Evolutionary conservation across 2,329 filamentous ascomycete species (phyloP), one percentile per base, ranked within the genome.

Genomic region (Cadophora gregata): DNA sequence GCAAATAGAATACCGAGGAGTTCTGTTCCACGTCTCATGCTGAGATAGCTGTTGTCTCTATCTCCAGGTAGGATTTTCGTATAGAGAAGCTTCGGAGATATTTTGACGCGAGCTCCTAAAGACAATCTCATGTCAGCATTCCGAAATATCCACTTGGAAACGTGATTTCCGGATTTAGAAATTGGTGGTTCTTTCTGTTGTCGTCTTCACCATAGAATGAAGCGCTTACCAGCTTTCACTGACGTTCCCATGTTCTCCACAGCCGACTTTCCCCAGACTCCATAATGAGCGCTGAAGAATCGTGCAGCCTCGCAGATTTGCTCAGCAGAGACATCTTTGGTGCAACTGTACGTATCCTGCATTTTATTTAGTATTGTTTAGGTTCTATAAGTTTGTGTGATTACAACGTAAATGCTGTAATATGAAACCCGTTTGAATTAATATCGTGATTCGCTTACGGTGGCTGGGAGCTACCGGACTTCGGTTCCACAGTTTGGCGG

Each of bases 261-360:
- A 24, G 68, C 68, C 1, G 33, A 31, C 16, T 38, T 36, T 31
- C 68, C 68, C 68, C 67, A 69, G 31, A 69, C 45, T 12, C 69
- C 69, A 50, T 71, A 71, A 29, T 69, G 64, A 2, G 45, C 33
- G 33, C 65, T 67, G 50, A 71, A 71, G 5, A 69, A 50, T 21
- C 38, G 21, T 1, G 69, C 65, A 21, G 67, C 69, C 29, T 38
- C 42, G 33, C 14, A 24, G 19, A 70, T 19, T 42, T 67, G 66
- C 27, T 56, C 47, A 33, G 67, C 62, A 21, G 66, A 65, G 55
- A 68, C 12, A 10, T 59, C 19, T 19, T 38, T 42, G 31, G 31
- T 38, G 8, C 2, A n/a, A 33, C 25, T 36, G n/a, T 27, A 36
- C 16, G 14, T n/a, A 24, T 50, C 19, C 3, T 51, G 24, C 53